Evolutionary conservation across 768 basidiomycete species (phyloP), one percentile per base, ranked within the genome.

Genomic region (Gelatoporia subvermispora): DNA sequence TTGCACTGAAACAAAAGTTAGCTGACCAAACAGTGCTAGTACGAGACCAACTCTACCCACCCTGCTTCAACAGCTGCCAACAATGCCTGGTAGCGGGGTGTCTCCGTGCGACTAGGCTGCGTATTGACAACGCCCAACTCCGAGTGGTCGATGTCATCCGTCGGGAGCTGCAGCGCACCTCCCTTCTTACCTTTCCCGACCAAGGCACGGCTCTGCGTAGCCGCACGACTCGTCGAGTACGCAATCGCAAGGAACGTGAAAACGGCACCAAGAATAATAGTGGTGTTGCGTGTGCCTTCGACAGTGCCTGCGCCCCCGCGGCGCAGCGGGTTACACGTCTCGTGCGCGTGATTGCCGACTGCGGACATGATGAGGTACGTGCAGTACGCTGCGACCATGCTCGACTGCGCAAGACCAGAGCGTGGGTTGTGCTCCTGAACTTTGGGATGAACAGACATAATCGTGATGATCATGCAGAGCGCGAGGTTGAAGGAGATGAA

Each of bases 161-260:
- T 64, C 2, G 82, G 67, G 9, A 93, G 70, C 34, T 82, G 75
- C 34, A 97, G 77, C 11, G 78, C 72, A 11, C 81, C 81, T 52
- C 70, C 74, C 49, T 73, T 78, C 68, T 80, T 86, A 24, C 74
- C 74, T 50, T 73, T 82, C 2, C 93, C 94, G 0, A 88, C 85
- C 20, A 99, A 70, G 7, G 93, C 95, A 50, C 88, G 82, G 59
- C 88, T 91, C 68, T 95, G 93, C 0, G 96, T 99, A 9, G 96
- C 96, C 4, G 96, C 96, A 43, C 95, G 78, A 21, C 85, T 89
- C 0, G 96, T 98, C 23, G 94, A 97, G 63, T 97, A 99, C 7
- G 96, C 95, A 57, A 99, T 96, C 4, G 96, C 94, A 40, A 98
- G 69, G 81, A 99, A 99, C 0, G 96, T 99, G 68, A 99, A 96